Evolutionary conservation across 495 filamentous ascomycete species (phyloP), one percentile per base, ranked within the genome.

Genomic region (Talaromyces stipitatus): DNA sequence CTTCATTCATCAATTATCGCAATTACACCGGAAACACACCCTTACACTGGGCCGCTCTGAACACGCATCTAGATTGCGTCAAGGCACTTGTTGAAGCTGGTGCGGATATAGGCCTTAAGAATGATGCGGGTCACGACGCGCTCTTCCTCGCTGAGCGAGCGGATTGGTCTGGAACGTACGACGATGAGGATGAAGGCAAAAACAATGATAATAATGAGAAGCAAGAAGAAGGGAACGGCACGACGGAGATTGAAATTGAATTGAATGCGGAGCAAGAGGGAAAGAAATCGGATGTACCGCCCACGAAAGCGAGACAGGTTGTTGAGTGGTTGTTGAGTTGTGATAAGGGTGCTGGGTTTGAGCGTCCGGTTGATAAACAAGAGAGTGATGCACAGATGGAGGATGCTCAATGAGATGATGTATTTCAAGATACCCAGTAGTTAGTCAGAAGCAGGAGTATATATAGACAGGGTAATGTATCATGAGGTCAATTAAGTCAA

Each of bases 21-120:
- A 97, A 97, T 60, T 67, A 81, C 57, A 83, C 85, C 24, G 92
- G 90, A 26, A 96, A 96, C 72, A 96, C 92, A 10, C 78, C 90
- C 1, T 71, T 97, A 54, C 92, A 97, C 74, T 97, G 90, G 90
- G 92, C 92, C 0, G 85, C 90, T 1, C 73, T 95, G 57, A 92
- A 94, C 60, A 92, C 92, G 12, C 90, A 96, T 63, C 69, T 96
- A 2, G 80, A 81, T 28, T 81, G 84, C 22, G 91, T 95, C 11
- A 88, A 94, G 74, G 65, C 82, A 2, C 81, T 97, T 11, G 72
- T 89, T 0, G 76, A 85, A 36, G 82, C 83, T 4, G 89, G 89
- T 3, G 89, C 91, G 2, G 87, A 92, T 59, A 78, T 87, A 11
- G 78, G 82, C 23, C 73, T 89, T 24, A 81, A 79, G 66, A 97